Evolutionary conservation across 768 basidiomycete genomes (phyloP).

Genomic region (Tylopilus subfusipes): DNA sequence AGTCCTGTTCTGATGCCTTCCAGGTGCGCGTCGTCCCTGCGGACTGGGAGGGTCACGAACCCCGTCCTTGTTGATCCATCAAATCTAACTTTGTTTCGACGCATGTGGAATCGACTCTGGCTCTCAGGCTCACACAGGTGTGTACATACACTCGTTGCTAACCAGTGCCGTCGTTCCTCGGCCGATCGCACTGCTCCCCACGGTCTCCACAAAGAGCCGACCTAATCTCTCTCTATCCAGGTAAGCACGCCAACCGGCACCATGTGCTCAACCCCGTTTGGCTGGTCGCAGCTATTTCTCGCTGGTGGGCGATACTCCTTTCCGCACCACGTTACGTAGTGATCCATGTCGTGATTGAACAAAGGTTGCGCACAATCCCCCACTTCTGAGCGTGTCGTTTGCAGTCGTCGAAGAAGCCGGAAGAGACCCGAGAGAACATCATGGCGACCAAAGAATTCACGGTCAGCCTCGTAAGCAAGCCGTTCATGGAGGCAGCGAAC

Average conservation of each 20-base stretch:
- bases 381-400: conserved; percentile 62
- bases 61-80: conserved; percentile 6
- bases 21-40: conserved; percentile 23
- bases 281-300: conserved; percentile 56
- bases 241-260: conserved; percentile 31
- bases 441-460: conserved; percentile 63
- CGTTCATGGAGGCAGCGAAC: conserved; percentile 57
- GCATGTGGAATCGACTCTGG: conserved; percentile 23
- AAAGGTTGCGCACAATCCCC: conserved; percentile 59
- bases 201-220: conserved; percentile 46
- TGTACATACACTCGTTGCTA: conserved; percentile 52
- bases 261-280: conserved; percentile 11
- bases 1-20: conserved; percentile 34
- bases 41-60: neutral
- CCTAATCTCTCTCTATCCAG: conserved; percentile 69
- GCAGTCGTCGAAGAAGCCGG: conserved; percentile 41
- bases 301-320: conserved; percentile 38
- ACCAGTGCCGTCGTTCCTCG: conserved; percentile 61
- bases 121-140: conserved; percentile 24
- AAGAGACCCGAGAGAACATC: conserved; percentile 68
- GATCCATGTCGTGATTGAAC: conserved; percentile 2
- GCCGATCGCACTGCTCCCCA: conserved; percentile 60
- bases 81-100: conserved; percentile 16
- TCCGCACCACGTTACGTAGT: conserved; percentile 11
- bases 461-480: conserved; percentile 68